Percentiles rank a stretch among this genome's conserved stretches.
Conservation (phyloP, 345 rosid species). For the Arabis hirsuta region DNA sequence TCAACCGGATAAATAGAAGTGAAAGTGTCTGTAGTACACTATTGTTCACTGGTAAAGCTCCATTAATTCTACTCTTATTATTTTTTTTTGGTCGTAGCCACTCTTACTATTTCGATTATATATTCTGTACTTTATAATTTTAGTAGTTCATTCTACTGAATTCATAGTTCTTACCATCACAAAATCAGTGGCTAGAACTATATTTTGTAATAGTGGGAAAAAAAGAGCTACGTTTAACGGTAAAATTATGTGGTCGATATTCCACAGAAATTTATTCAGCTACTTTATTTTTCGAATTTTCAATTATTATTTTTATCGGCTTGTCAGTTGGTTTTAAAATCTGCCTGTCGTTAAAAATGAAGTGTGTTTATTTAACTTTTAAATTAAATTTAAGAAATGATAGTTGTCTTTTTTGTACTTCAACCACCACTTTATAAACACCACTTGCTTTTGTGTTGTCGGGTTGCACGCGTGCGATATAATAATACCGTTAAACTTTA, state of each 20-base stretch:
- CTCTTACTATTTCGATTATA: too few relatives aligned
- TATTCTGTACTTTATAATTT: too few relatives aligned
- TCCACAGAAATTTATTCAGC: neutral
- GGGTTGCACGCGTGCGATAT: slow-evolving; percentile 43
- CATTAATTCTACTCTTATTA: too few relatives aligned
- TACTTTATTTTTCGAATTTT: neutral
- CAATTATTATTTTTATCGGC: neutral
- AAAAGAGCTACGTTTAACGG: too few relatives aligned
- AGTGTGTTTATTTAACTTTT: neutral
- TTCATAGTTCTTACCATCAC: too few relatives aligned
- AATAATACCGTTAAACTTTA: slow-evolving; percentile 24
- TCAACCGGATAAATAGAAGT: too few relatives aligned
- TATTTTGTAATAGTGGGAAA: too few relatives aligned
- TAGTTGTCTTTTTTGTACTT: slow-evolving; percentile 28
- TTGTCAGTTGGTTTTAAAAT: slow-evolving; percentile 1
- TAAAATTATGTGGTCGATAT: neutral
- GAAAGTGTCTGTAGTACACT: too few relatives aligned
- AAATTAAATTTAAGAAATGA: neutral
- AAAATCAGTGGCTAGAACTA: too few relatives aligned
- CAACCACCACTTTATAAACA: slow-evolving; percentile 29
- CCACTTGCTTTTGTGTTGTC: slow-evolving; percentile 33
- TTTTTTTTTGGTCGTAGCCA: too few relatives aligned
- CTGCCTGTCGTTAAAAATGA: neutral
- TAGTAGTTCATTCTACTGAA: too few relatives aligned
- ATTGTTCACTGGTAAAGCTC: too few relatives aligned